Conservation (phyloP, 1,139 yeast species). For the Suzukiozyma palmioleophila region DNA sequence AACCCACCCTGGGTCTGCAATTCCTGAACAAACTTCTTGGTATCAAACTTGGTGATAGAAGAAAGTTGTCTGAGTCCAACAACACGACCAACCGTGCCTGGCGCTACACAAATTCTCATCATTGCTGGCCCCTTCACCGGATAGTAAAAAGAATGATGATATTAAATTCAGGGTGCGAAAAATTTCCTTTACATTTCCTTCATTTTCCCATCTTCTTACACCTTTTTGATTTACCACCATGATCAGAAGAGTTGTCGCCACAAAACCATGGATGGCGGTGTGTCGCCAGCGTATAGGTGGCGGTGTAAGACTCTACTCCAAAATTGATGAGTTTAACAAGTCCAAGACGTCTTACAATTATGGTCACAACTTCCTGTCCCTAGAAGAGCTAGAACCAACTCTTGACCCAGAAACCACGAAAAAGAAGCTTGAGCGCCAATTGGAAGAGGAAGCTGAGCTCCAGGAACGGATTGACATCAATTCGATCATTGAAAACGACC, state of each 20-base stretch:
- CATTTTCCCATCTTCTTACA: too few relatives aligned
- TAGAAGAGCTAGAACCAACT: slow-evolving; percentile 19
- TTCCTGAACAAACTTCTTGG: slow-evolving; percentile 68
- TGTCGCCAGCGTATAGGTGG: too few relatives aligned
- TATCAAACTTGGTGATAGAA: slow-evolving; percentile 61
- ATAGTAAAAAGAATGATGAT: too few relatives aligned
- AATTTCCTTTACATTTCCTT: too few relatives aligned
- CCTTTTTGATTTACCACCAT: too few relatives aligned
- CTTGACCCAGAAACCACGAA: slow-evolving; percentile 8
- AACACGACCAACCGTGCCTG: neutral
- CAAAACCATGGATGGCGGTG: too few relatives aligned
- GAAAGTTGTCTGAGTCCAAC: slow-evolving; percentile 15
- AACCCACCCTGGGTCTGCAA: slow-evolving; percentile 69
- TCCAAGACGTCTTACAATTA: slow-evolving; percentile 31
- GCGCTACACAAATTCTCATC: neutral
- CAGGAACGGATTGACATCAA: slow-evolving; percentile 19
- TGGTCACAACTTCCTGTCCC: slow-evolving; percentile 27
- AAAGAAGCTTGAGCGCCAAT: slow-evolving; percentile 6
- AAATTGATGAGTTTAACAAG: slow-evolving; percentile 39
- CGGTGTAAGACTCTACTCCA: slow-evolving; percentile 11
- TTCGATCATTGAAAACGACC: slow-evolving; percentile 27
- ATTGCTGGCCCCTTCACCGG: neutral
- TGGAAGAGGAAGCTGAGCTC: slow-evolving; percentile 10
- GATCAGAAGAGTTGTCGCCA: too few relatives aligned
- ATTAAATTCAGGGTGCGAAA: too few relatives aligned